phyloP scores from a whole-genome alignment of 768 basidiomycete species.

The Mycena galericulata region DNA sequence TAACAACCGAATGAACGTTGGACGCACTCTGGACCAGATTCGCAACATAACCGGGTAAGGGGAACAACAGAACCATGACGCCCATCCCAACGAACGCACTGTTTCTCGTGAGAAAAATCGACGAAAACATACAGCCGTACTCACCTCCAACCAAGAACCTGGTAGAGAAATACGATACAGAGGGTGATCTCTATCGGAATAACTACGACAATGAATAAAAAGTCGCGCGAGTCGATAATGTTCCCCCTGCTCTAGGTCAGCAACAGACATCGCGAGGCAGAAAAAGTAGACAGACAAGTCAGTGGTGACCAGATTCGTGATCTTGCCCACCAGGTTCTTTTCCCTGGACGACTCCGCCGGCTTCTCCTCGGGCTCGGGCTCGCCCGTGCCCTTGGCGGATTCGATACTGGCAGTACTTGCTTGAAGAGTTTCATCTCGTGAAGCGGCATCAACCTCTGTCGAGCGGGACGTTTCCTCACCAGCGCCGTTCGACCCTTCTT shows the following conservation, averaged over 20 bases:
- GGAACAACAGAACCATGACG: conserved; percentile 50
- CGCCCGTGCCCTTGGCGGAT: too few relatives aligned
- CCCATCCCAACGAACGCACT: conserved; percentile 1
- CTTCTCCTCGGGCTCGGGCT: too few relatives aligned
- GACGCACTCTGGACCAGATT: conserved; percentile 53
- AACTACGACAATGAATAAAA: not conserved
- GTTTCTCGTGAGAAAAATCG: not conserved
- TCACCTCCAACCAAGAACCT: conserved; percentile 64
- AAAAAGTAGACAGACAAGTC: conserved; percentile 47
- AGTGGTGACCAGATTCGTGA: conserved; percentile 80
- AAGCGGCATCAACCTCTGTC: too few relatives aligned
- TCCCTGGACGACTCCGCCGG: conserved; percentile 10
- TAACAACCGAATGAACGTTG: too few relatives aligned
- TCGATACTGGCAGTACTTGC: too few relatives aligned
- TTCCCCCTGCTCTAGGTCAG: too few relatives aligned
- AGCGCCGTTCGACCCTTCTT: not conserved
- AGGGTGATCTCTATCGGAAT: conserved; percentile 54
- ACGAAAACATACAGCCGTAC: too few relatives aligned
- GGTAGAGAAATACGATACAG: conserved; percentile 57
- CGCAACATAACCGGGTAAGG: conserved; percentile 68
- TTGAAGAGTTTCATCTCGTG: too few relatives aligned
- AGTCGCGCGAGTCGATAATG: conserved; percentile 12
- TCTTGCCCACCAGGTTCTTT: conserved; percentile 71
- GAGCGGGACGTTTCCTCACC: too few relatives aligned
- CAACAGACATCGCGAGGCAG: too few relatives aligned